Evolutionary conservation across 2,329 filamentous ascomycete species (phyloP).

Genomic region (Rutstroemia sp.): DNA sequence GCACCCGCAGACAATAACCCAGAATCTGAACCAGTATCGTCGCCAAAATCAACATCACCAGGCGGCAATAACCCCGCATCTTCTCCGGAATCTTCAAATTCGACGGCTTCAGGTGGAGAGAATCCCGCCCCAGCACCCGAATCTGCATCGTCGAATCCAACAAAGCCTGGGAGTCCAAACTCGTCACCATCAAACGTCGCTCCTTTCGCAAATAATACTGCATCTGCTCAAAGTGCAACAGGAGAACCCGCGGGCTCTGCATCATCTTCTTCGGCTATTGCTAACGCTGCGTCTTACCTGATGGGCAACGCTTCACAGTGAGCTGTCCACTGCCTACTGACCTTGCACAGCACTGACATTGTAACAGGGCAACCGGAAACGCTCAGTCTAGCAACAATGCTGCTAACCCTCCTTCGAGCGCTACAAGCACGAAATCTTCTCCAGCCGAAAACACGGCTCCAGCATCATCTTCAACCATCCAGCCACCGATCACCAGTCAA

Average conservation of each 20-base stretch:
- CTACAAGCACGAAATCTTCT: conserved; percentile 2
- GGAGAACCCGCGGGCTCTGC: not conserved
- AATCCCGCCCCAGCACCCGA: not conserved
- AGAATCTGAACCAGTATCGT: too few relatives aligned
- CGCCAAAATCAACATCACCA: too few relatives aligned
- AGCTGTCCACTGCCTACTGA: not conserved
- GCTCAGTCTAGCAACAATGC: conserved; percentile 1
- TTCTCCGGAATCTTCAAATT: not conserved
- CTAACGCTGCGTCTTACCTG: conserved; percentile 2
- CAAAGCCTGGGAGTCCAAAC: not conserved
- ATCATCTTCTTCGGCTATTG: conserved; percentile 2
- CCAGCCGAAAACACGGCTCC: conserved; percentile 5
- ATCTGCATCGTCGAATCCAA: not conserved
- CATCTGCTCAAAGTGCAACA: not conserved
- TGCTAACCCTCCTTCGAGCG: not conserved
- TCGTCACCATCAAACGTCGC: not conserved
- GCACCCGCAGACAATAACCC: not conserved
- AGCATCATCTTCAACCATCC: not conserved
- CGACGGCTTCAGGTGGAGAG: not conserved
- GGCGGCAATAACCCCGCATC: too few relatives aligned
- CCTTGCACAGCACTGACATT: not conserved
- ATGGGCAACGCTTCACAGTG: conserved; percentile 2
- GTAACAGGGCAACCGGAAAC: not conserved
- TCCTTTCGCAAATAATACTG: conserved; percentile 1
- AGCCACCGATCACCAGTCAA: conserved; percentile 6